Base-by-base conservation (phyloP, 257 asterid genomes). In the Ligustrum vulgare region DNA sequence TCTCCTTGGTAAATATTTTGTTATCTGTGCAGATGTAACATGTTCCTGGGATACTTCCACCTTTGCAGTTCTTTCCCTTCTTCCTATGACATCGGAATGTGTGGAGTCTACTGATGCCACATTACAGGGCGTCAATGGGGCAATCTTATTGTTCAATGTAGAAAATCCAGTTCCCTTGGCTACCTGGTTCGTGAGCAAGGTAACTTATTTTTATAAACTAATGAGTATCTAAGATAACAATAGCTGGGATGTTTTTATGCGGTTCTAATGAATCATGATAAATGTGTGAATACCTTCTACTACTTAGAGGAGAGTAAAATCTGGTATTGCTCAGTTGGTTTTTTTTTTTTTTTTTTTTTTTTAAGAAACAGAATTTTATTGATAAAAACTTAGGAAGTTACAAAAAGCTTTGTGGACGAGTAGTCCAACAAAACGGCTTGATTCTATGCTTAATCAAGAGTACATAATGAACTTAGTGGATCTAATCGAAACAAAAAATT, bases 161-260 rank as follows among this genome's bases (percentile, higher is more conserved):
- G 88, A 88, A 78, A 91, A 86, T 74, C 90, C 92, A 16, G 85
- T 87, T 77, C 97, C 98, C 6, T 36, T 87, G 81, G 85, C 90
- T 8, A 77, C 85, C 47, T 94, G 95, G 98, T 84, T 78, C 81
- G 98, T 90, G 68, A 84, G 77, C 88, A 89, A 92, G 98, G 98
- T 94, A 64, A 18, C 28, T 23, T 75, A 60, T 54, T 74, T 49
- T 39, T 72, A 31, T 49, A 49, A 22, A 37, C 39, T 41, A 34
- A 8, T 31, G 35, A 43, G 31, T 28, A 28, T 28, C 31, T 28
- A 28, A 28, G 31, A 28, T 28, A 28, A 28, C 31, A 28, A 28
- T 1, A 28, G 31, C 1, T 0, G 31, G 31, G 1, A 28, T 28
- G 31, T 28, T 28, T 28, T 28, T 28, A 28, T 28, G 31, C 31